Conservation (phyloP, 1,284 basidiomycete species). For the Puccinia triticina region DNA sequence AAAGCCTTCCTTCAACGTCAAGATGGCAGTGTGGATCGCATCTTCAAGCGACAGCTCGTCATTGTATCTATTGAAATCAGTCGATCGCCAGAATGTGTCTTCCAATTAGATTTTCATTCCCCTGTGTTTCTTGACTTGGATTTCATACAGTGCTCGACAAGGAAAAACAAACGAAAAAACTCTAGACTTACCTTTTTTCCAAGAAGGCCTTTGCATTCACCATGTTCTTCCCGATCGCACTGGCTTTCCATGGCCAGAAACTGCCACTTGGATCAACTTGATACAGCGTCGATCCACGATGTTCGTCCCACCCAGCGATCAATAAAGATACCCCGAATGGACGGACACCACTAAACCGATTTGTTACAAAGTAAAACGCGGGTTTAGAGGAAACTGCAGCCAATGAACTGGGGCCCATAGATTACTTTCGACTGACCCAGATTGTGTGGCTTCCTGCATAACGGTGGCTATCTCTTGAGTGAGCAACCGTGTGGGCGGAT, state of each 20-base stretch:
- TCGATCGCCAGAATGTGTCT: neutral
- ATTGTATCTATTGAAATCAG: constrained; percentile 73
- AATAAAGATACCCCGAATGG: constrained; percentile 96
- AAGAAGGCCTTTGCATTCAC: constrained; percentile 98
- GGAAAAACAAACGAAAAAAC: constrained; percentile 1
- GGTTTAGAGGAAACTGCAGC: neutral
- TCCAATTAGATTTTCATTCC: neutral
- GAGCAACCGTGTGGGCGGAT: constrained; percentile 93
- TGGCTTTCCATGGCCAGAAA: constrained; percentile 99
- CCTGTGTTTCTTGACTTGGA: neutral
- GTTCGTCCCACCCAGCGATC: constrained; percentile 92
- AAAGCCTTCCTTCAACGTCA: constrained; percentile 98
- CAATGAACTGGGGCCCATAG: neutral
- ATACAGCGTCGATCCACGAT: constrained; percentile 88
- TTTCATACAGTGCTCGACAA: neutral
- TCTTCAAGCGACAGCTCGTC: constrained; percentile 99
- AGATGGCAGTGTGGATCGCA: constrained; percentile 96
- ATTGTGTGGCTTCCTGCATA: constrained; percentile 99
- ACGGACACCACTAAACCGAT: constrained; percentile 79
- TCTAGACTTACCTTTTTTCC: constrained; percentile 71
- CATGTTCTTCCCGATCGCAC: constrained; percentile 99
- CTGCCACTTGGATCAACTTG: constrained; percentile 98
- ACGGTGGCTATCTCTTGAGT: constrained; percentile 96
- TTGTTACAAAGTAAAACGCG: neutral
- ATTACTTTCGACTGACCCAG: constrained; percentile 70